Evolutionary conservation across 2,329 filamentous ascomycete species (phyloP).

Genomic region (Cyanodermella asteris): DNA sequence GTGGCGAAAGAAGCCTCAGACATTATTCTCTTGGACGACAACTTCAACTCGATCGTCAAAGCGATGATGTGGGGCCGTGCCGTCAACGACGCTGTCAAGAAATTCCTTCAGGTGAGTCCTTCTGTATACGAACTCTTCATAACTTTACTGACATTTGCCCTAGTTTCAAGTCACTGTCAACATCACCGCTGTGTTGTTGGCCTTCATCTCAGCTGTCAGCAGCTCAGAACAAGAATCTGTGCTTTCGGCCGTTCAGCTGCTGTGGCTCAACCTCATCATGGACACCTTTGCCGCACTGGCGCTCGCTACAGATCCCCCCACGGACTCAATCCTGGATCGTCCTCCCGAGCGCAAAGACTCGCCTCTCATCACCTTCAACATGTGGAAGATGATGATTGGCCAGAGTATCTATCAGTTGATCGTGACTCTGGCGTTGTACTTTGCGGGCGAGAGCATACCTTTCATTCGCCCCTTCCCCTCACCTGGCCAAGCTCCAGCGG

Average conservation of each 20-base stretch:
- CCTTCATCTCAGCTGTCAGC: constrained; percentile 69
- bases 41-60: constrained; percentile 70
- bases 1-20: constrained; percentile 70
- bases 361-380: constrained; percentile 22
- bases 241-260: constrained; percentile 68
- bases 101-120: constrained; percentile 32
- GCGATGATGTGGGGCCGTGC: constrained; percentile 61
- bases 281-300: constrained; percentile 63
- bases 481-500: no score
- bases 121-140: constrained; percentile 2
- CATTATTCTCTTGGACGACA: constrained; percentile 74
- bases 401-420: constrained; percentile 21
- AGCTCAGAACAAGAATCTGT: constrained; percentile 49
- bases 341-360: constrained; percentile 24
- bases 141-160: not conserved
- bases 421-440: constrained; percentile 19
- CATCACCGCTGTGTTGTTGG: constrained; percentile 69
- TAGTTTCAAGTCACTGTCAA: constrained; percentile 42
- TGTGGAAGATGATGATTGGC: constrained; percentile 25
- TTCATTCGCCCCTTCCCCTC: no score
- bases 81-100: constrained; percentile 57
- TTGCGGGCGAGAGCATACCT: constrained; percentile 17
- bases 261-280: constrained; percentile 97
- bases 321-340: constrained; percentile 33
- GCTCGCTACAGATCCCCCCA: constrained; percentile 41